Base-by-base conservation (phyloP, 1,139 yeast genomes). In the Hanseniaspora gamundiae region DNA sequence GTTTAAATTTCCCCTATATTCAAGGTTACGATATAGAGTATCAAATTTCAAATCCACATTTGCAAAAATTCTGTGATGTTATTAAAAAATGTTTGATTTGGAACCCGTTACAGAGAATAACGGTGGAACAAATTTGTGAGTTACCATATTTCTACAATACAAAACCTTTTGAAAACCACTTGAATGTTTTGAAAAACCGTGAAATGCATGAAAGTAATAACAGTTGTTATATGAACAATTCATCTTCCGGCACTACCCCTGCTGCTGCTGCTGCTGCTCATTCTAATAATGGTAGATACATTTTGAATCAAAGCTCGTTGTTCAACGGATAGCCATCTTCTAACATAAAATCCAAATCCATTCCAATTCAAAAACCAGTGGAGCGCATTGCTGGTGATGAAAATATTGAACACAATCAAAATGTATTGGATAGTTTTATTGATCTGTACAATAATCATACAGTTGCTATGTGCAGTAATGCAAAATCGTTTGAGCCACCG, bases 51-150 rank as follows among this genome's bases (percentile, higher is more conserved):
- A 41, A 67, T 46, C 55, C 65, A 1, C 71, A 68, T 30, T 52
- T 65, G 24, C 44, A 48, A n/a, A 64, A 63, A 7, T 64, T 79
- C 40, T 65, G 68, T 40, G 71, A 72, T 17, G 74, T 78, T 2
- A 68, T 79, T n/a, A 67, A 69, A 52, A 61, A 65, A 0, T 80
- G 87, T 55, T 65, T 80, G 27, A 61, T 68, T 11, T 80, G 91
- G 91, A 74, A 80, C 56, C 87, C 88, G 1, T 60, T 62, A 26
- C 55, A 61, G 6, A 67, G 91, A 52, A 69, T 73, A 1, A 68
- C 70, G 43, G 77, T 71, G 3, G 65, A 63, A 4, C 60, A 60
- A 6, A 49, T 80, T 26, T 65, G 76, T 46, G 44, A 62, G 13
- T 66, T 74, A 73, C 63, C 71, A 0, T 82, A 76, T 56, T 81